Evolutionary conservation across 768 basidiomycete species (phyloP).

Genomic region (Termitomyces eurrhizus): DNA sequence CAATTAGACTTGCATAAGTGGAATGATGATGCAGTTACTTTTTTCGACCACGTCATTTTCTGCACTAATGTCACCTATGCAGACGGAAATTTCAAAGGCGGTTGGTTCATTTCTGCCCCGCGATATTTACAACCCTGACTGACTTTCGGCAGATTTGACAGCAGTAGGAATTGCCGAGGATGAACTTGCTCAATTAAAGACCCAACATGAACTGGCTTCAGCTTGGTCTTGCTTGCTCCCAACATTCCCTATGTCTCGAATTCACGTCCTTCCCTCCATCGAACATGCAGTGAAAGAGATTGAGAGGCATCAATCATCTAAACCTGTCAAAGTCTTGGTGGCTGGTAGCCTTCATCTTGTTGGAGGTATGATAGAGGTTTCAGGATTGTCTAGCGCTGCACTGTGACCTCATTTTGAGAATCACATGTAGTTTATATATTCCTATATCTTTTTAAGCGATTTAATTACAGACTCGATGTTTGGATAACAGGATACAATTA

Average conservation of each 20-base stretch:
- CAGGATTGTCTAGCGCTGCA: constrained; percentile 69
- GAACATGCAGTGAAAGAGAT: constrained; percentile 81
- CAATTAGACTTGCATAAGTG: constrained; percentile 41
- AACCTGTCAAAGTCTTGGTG: constrained; percentile 63
- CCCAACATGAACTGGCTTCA: constrained; percentile 70
- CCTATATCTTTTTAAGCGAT: background rate
- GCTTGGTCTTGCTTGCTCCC: constrained; percentile 71
- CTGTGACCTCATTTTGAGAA: constrained; percentile 30
- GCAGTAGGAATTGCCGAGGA: constrained; percentile 58
- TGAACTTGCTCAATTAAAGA: constrained; percentile 63
- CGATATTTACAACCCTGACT: background rate
- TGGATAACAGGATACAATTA: background rate
- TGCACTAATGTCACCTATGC: constrained; percentile 95
- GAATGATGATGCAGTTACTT: constrained; percentile 34
- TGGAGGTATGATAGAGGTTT: constrained; percentile 91
- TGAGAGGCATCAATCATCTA: constrained; percentile 33
- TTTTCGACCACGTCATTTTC: constrained; percentile 89
- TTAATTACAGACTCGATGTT: background rate
- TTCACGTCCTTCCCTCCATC: constrained; percentile 83
- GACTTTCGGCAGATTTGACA: constrained; percentile 60
- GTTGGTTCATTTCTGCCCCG: constrained; percentile 34
- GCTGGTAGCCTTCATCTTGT: constrained; percentile 92
- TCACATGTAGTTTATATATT: background rate
- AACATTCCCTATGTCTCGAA: constrained; percentile 50
- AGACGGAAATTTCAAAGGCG: constrained; percentile 87